Percentiles rank a stretch among this genome's conserved stretches.
Conservation (phyloP, 306 rosid genomes). For the Vigna hirtella region DNA sequence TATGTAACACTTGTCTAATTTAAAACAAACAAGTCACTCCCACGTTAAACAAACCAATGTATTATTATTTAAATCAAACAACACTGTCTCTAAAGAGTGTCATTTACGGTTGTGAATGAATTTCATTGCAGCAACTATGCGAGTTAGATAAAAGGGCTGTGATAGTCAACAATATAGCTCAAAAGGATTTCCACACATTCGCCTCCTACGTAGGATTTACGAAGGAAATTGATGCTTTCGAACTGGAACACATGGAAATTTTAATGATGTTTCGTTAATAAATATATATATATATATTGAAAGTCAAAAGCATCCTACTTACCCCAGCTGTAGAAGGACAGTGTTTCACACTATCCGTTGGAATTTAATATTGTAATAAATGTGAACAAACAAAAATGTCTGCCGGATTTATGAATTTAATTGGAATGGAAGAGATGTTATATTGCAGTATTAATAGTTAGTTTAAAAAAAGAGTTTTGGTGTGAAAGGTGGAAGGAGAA, state of each 20-base stretch:
- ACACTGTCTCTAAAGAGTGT: not conserved
- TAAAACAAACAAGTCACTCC: not conserved
- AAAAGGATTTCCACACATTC: slow-evolving; percentile 12
- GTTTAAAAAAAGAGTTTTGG: no score
- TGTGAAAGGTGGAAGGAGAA: not conserved
- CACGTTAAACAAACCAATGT: not conserved
- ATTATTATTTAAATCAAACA: not conserved
- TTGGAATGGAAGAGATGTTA: no score
- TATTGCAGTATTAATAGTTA: no score
- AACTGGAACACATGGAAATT: not conserved
- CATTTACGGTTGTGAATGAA: not conserved
- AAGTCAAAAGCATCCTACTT: slow-evolving; percentile 37
- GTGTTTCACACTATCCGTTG: slow-evolving; percentile 4
- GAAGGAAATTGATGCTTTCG: not conserved
- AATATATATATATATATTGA: not conserved
- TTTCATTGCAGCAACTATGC: not conserved
- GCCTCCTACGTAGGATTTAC: not conserved
- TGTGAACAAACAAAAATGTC: no score
- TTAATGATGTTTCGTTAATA: slow-evolving; percentile 3
- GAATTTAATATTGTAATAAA: not conserved
- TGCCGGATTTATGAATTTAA: not conserved
- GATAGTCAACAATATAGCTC: not conserved
- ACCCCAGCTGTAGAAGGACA: not conserved
- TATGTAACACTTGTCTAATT: not conserved
- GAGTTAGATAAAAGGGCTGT: not conserved